Evolutionary conservation across 352 stramenopile genomes (phyloP), one percentile per base, ranked within the genome.

Genomic region (Proteromonas lacertae): DNA sequence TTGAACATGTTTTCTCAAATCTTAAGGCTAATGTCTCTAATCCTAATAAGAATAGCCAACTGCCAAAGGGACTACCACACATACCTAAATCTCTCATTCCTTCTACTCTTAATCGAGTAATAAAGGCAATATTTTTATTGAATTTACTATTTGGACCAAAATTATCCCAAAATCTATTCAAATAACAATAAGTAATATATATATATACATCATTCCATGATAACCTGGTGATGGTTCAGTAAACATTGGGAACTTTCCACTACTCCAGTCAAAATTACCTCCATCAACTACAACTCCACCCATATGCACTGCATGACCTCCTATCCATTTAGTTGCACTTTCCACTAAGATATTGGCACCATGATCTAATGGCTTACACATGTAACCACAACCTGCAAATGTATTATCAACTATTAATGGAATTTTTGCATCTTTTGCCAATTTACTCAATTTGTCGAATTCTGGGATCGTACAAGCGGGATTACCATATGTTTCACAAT

Each of bases 301-400:
- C 38, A 84, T 66, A 13, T 72, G 62, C 37, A 75, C 69, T 36
- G 64, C 75, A 54, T 84, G 69, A 40, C 69, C 69, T 44, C 71
- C 74, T 41, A 78, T 79, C 65, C 75, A 84, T 57, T 84, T 84
- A 48, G 69, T 82, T 46, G 70, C 62, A 39, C 60, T 75, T 53
- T 79, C 61, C 36, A 78, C 54, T 25, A 82, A 64, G 17, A 84
- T 59, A 44, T 84, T 63, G 16, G 68, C 69, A 28, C 69, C 69
- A 20, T 77, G 50, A 20, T 59, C 51, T 6, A 84, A 47, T 12
- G 69, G 69, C 48, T 73, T 70, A 55, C 73, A 67, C 44, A 82
- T 68, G 49, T 75, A 77, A 0, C 66, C 66, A 38, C 31, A 18
- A 32, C 58, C 67, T 59, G 73, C 73, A 51, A 84, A 81, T 26